Evolutionary conservation across 371 early-diverging fungal genomes (phyloP).

Genomic region (Mortierella sp.): DNA sequence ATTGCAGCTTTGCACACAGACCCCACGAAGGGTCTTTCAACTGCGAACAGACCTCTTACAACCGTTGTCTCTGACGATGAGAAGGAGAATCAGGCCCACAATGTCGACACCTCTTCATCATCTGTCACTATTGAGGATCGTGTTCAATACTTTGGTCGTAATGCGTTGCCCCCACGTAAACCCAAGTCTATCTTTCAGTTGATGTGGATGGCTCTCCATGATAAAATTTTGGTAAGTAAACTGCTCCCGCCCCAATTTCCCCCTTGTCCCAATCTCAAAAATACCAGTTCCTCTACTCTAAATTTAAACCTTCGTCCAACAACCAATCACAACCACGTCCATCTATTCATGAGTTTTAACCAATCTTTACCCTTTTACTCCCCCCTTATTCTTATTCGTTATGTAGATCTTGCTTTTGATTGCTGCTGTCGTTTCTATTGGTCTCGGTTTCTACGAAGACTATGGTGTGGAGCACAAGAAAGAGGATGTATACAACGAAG

Average conservation of each 20-base stretch:
- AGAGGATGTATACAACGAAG: conserved; percentile 31
- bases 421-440: conserved; percentile 89
- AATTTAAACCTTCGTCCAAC: background rate
- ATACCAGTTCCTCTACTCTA: too few species aligned
- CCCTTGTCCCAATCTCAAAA: too few species aligned
- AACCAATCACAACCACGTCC: too few species aligned
- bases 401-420: conserved; percentile 76
- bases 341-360: too few species aligned
- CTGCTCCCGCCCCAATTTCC: background rate
- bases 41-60: conserved; percentile 27
- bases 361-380: background rate
- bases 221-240: conserved; percentile 86
- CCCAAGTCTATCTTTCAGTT: conserved; percentile 76
- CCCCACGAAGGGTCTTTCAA: conserved; percentile 61
- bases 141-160: conserved; percentile 68
- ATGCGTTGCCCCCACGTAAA: conserved; percentile 76
- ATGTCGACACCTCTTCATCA: background rate
- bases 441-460: conserved; percentile 91
- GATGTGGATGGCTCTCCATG: conserved; percentile 87
- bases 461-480: conserved; percentile 61
- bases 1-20: conserved; percentile 69
- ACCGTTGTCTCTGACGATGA: conserved; percentile 31
- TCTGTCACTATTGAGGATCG: conserved; percentile 52
- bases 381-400: too few species aligned
- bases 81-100: conserved; percentile 16